phyloP scores from a whole-genome alignment of 2,329 filamentous ascomycete species.

The Sarocladium strictum region DNA sequence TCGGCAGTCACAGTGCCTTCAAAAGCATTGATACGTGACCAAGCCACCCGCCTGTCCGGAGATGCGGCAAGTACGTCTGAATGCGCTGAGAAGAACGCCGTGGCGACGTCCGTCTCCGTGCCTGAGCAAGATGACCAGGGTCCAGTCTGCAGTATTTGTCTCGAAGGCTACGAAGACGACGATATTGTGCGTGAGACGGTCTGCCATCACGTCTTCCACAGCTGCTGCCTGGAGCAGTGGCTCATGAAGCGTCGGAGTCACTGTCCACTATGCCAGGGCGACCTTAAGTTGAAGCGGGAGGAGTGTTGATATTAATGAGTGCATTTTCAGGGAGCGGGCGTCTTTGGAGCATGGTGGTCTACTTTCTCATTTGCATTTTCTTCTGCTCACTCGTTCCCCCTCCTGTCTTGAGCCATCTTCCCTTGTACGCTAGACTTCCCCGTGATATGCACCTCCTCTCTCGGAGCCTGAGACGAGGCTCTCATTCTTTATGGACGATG shows the following conservation, averaged over 20 bases:
- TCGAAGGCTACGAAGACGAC: constrained; percentile 5
- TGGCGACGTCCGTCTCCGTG: not conserved
- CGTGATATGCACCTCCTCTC: not conserved
- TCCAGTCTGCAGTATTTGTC: not conserved
- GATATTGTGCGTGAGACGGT: not conserved
- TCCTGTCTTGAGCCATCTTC: not conserved
- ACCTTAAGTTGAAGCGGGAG: constrained; percentile 5
- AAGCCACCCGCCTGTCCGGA: not conserved
- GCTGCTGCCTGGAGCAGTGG: constrained; percentile 5
- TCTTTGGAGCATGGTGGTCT: not conserved
- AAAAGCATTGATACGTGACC: not conserved
- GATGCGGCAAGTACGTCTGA: not conserved
- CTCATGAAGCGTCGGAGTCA: constrained; percentile 6
- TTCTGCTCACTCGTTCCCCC: not conserved
- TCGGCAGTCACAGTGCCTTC: not conserved
- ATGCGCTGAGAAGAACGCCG: not conserved
- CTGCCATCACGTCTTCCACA: constrained; percentile 8
- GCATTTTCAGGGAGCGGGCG: not conserved
- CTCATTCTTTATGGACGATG: not conserved
- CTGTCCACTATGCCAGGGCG: constrained; percentile 6
- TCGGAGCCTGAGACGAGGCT: not conserved
- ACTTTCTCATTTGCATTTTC: not conserved
- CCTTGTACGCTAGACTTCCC: not conserved
- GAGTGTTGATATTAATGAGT: not conserved
- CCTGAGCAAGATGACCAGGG: not conserved